A percentile compares a stretch with the other conserved stretches of the same genome.
phyloP scores from a whole-genome alignment of 1,284 basidiomycete species.

The Ganoderma lucidum region DNA sequence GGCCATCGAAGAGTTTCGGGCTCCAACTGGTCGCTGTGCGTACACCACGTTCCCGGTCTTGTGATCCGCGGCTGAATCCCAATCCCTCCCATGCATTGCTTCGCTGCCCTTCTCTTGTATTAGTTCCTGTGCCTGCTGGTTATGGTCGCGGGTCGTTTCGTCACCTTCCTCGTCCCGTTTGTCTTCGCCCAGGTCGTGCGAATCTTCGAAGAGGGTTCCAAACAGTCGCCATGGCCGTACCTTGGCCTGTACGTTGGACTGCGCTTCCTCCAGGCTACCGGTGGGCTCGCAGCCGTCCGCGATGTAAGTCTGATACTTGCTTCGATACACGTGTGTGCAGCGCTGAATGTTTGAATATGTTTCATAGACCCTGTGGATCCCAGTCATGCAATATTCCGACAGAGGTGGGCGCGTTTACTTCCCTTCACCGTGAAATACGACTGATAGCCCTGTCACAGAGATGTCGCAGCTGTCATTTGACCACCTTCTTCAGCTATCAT shows the following conservation, averaged over 20 bases:
- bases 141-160: slow-evolving; percentile 75
- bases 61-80: slow-evolving; percentile 12
- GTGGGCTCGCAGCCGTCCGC: slow-evolving; percentile 74
- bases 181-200: slow-evolving; percentile 75
- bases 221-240: slow-evolving; percentile 66
- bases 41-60: slow-evolving; percentile 28
- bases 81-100: slow-evolving; percentile 11
- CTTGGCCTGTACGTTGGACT: slow-evolving; percentile 69
- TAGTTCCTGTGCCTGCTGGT: slow-evolving; percentile 73
- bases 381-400: slow-evolving; percentile 89
- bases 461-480: slow-evolving; percentile 85
- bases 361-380: slow-evolving; percentile 73
- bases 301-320: slow-evolving; percentile 55
- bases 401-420: slow-evolving; percentile 47
- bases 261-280: slow-evolving; percentile 73
- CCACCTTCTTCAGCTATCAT: slow-evolving; percentile 82
- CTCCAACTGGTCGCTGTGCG: slow-evolving; percentile 79
- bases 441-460: slow-evolving; percentile 47
- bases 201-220: slow-evolving; percentile 58
- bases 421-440: neutral
- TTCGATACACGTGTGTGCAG: neutral
- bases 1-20: slow-evolving; percentile 72
- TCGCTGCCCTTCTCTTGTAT: neutral
- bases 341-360: slow-evolving; percentile 6
- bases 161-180: slow-evolving; percentile 80